Percentiles rank a stretch among this genome's conserved stretches.
Conservation (phyloP, 2,329 filamentous ascomycete species). For the Endoconidiophora polonica region DNA sequence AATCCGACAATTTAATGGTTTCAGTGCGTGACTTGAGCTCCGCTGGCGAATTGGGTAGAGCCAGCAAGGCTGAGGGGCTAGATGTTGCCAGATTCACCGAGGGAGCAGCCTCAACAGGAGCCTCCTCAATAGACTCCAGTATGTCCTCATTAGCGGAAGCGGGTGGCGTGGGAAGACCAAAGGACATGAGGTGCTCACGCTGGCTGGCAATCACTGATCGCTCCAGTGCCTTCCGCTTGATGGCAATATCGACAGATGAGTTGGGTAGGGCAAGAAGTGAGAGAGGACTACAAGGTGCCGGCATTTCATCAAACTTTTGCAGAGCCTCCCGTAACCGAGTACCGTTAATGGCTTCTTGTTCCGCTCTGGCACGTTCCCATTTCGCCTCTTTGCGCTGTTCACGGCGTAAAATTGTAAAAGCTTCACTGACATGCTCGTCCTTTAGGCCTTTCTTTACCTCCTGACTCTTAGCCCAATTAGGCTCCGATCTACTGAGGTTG, state of each 20-base stretch:
- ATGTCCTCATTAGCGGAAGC: not conserved
- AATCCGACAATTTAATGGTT: not conserved
- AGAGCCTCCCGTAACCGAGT: constrained; percentile 35
- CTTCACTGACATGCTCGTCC: constrained; percentile 58
- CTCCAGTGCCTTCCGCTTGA: constrained; percentile 1
- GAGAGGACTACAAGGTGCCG: constrained; percentile 23
- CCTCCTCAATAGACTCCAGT: not conserved
- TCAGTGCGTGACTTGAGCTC: constrained; percentile 1
- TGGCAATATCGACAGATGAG: constrained; percentile 26
- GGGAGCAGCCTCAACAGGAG: not conserved
- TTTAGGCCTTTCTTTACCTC: constrained; percentile 52
- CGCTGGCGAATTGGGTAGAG: constrained; percentile 5
- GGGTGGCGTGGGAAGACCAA: not conserved
- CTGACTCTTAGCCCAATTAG: constrained; percentile 77
- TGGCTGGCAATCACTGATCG: constrained; percentile 6
- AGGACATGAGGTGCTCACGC: constrained; percentile 7
- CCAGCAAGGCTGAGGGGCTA: constrained; percentile 4
- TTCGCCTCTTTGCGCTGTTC: constrained; percentile 73
- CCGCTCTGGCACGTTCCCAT: constrained; percentile 75
- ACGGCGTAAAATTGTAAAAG: constrained; percentile 58
- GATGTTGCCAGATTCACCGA: not conserved
- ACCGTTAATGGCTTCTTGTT: constrained; percentile 68
- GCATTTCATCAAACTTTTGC: constrained; percentile 4
- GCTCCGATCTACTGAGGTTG: constrained; percentile 81
- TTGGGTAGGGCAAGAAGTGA: constrained; percentile 40